Base-by-base conservation (phyloP, 73 alveolate species). In the Stentor coeruleus region DNA sequence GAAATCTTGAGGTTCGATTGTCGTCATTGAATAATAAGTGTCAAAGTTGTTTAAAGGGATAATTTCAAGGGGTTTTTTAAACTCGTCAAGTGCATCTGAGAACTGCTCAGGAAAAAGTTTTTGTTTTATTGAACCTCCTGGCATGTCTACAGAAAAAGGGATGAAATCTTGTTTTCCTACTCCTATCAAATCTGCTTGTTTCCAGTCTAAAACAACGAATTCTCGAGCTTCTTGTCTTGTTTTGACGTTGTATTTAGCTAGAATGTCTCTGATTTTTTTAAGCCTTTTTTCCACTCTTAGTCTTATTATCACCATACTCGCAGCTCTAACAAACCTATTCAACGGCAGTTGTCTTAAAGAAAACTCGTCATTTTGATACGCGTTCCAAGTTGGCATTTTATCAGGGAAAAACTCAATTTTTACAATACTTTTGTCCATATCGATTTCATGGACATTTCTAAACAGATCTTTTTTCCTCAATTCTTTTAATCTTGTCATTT, bases 121-220 rank as follows among this genome's bases (percentile, higher is more conserved):
- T 26, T 88, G 66, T 82, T 72, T 77, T 73, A 89, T 74, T 39
- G 81, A 49, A 39, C 39, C 74, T 66, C 80, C 86, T n/a, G 89
- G 86, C 35, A 86, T 83, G 3, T 74, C 59, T 57, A 89, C 85
- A 82, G 82, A 81, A 84, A 82, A 77, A 76, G 89, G 90, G 84
- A 89, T 82, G 82, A 89, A 86, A 82, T 94, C 96, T 36, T 59
- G 81, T n/a, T 85, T 95, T 74, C 89, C 95, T 38, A 87, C 59
- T 84, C 92, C 92, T 11, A 90, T 60, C 85, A 88, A 92, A 72
- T 90, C 89, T 39, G 96, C 98, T 84, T 79, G 76, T 80, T 93
- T 93, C 98, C 99, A 95, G 87, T 95, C 99, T 82, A 88, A 91
- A 58, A 86, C 93, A 36, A 95, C 95, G 88, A 88, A 85, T 74